Evolutionary conservation across 1,284 basidiomycete species (phyloP), one percentile per base, ranked within the genome.

Genomic region (Rhodotorula sp.): DNA sequence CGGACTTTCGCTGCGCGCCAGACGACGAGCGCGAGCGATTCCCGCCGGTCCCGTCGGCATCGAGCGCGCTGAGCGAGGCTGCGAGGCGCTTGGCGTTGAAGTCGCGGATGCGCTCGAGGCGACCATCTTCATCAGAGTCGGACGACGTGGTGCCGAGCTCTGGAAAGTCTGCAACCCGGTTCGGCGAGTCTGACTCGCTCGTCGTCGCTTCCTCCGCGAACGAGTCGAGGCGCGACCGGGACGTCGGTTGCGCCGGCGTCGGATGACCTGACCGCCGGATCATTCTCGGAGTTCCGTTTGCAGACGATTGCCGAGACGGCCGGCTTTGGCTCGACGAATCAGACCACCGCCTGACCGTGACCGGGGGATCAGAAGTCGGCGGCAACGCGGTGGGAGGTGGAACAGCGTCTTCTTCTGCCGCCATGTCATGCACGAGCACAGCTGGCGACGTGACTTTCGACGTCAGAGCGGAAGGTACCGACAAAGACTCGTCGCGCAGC

Each of bases 201-300:
- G 67, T 60, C 15, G 65, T 69, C 45, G 71, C 69, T 38, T 73
- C 74, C 28, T 75, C 72, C 14, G 69, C 67, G 54, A 73, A 73
- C 47, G 61, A 66, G 56, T 69, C 67, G 58, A 73, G 69, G 4
- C 21, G 23, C 43, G 52, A 26, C 23, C 34, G 34, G 60, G 59
- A 60, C 18, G 38, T 55, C 10, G 49, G 12, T 5, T 14, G 6
- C 7, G 21, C 60, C 21, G 49, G 47, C 3, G 31, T 31, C 31
- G 47, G 31, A 23, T 23, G 21, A 14, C 26, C 28, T 5, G 60
- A 62, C 23, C 31, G 34, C 23, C 15, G 60, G 52, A 8, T 12
- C 43, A 56, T 26, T 5, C 43, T n/a, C 2, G 52, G 60, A 10
- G 66, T 62, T 5, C 18, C 54, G 16, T 56, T 60, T 45, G 26